Base-by-base conservation (phyloP, 768 basidiomycete genomes). In the Mycena chlorophos region DNA sequence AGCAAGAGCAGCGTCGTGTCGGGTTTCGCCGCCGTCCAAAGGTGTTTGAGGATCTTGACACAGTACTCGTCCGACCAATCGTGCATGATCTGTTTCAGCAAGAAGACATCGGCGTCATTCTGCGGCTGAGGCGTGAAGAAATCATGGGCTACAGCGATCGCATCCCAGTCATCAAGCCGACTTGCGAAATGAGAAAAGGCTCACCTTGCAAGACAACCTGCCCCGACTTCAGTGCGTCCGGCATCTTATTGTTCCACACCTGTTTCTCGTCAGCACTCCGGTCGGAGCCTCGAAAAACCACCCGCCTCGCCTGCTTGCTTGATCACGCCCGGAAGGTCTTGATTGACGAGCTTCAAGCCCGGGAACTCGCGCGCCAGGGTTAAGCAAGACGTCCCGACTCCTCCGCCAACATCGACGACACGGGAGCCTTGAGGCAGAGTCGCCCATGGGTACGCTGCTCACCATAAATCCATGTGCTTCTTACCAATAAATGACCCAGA, bases 361-460 rank as follows among this genome's bases (percentile, higher is more conserved):
- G 77, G 75, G 55, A 69, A 70, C 3, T 68, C 64, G n/a, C 67
- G 66, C 1, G 71, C 70, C 6, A 78, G 62, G 1, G 69, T 53
- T 54, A 78, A 61, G 22, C 70, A 67, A 0, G 71, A 66, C 4
- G 74, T 72, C 16, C 87, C 87, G 29, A 88, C 82, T 3, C 87
- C 87, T 14, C 87, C 87, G 1, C 87, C 87, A 2, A 88, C 85
- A 53, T 89, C 87, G 4, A 88, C 79, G 13, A 88, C 71, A 3
- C 82, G 65, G 8, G 81, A 75, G 13, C 76, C 78, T n/a, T 66
- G 65, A 0, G 76, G 74, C 26, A 89, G 73, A 5, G 75, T 65
- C 17, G 70, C 63, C 82, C 87, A 89, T 37, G 82, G 76, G 61
- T 85, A 87, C 1, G 77, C 87, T 88, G 43, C 20, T 12, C 19